Conservation (phyloP, 306 rosid species). For the Morella rubra region DNA sequence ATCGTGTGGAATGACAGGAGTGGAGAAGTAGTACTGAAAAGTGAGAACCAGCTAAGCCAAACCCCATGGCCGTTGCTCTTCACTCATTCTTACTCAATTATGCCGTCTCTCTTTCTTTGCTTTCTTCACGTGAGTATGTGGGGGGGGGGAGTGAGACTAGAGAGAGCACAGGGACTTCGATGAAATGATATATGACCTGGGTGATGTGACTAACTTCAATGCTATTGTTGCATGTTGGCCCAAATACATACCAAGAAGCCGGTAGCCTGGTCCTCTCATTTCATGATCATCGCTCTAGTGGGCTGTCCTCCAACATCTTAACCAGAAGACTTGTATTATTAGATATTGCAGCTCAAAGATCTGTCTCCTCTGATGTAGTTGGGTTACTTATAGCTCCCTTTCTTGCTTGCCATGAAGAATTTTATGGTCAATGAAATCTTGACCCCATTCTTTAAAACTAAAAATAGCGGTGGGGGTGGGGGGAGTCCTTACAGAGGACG, state of each 20-base stretch:
- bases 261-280: neutral
- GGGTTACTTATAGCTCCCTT: neutral
- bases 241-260: neutral
- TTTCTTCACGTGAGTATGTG: constrained; percentile 8
- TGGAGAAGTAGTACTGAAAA: neutral
- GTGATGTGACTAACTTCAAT: constrained; percentile 8
- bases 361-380: neutral
- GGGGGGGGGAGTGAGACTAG: neutral
- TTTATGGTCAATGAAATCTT: too few relatives aligned
- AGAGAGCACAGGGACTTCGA: neutral
- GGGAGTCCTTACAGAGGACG: too few relatives aligned
- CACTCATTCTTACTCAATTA: constrained; percentile 10
- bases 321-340: constrained; percentile 5
- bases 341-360: neutral
- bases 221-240: neutral
- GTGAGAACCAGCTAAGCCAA: constrained; percentile 15
- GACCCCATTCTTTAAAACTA: too few relatives aligned
- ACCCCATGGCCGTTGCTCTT: neutral
- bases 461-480: too few relatives aligned
- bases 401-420: neutral
- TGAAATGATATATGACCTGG: neutral
- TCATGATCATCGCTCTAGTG: neutral
- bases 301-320: constrained; percentile 13
- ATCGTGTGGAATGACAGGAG: too few relatives aligned
- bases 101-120: neutral